phyloP scores from a whole-genome alignment of 768 basidiomycete genomes.

The Tremella fuciformis region DNA sequence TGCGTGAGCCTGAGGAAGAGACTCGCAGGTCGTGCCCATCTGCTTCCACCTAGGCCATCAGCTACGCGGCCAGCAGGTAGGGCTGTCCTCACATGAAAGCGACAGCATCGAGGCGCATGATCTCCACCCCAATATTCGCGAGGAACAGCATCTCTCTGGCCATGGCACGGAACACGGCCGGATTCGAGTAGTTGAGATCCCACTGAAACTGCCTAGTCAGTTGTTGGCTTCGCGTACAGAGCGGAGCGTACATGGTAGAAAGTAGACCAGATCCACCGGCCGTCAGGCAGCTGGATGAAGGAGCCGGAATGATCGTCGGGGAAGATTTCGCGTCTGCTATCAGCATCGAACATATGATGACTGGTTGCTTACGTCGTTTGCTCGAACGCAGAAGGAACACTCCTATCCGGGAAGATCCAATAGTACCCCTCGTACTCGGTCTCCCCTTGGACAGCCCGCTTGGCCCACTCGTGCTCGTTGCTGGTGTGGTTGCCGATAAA shows the following conservation, averaged over 20 bases:
- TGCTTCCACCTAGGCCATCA: constrained; percentile 13
- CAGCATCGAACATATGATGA: too few relatives aligned
- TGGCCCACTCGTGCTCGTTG: constrained; percentile 16
- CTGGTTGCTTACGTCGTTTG: constrained; percentile 10
- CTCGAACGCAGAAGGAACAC: constrained; percentile 11
- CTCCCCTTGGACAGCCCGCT: constrained; percentile 5
- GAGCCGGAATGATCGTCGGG: constrained; percentile 17
- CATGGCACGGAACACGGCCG: constrained; percentile 17
- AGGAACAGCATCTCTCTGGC: constrained; percentile 15
- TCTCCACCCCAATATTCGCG: constrained; percentile 16
- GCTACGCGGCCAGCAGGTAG: too few relatives aligned
- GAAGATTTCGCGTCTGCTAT: constrained; percentile 13
- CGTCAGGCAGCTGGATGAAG: constrained; percentile 16
- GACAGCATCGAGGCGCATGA: constrained; percentile 16
- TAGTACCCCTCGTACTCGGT: constrained; percentile 14
- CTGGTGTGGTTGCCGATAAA: constrained; percentile 16
- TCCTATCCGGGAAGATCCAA: constrained; percentile 17
- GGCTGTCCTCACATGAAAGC: constrained; percentile 13
- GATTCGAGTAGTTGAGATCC: constrained; percentile 19
- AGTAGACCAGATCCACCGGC: constrained; percentile 18
- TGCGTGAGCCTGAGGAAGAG: constrained; percentile 10
- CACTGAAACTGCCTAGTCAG: constrained; percentile 12
- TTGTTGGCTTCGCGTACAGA: neutral
- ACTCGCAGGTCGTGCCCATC: constrained; percentile 14
- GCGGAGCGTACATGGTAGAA: constrained; percentile 13